These are phyloP conservation scores for Miamiensis avidus DNA, from an alignment of 169 alveolate genomes.

Conservation along the genomic window DNA sequence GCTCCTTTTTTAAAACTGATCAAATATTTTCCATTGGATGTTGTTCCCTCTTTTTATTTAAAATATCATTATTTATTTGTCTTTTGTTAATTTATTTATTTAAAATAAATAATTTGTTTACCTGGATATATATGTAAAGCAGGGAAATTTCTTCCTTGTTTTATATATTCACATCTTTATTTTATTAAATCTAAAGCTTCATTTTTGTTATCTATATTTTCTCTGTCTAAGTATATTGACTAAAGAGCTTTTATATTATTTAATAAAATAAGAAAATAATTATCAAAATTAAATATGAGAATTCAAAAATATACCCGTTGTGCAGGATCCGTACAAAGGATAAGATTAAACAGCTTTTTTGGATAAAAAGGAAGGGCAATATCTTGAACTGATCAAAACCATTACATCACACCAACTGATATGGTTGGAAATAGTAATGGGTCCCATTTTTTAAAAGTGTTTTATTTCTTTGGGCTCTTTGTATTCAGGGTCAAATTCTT, in stretches of 20 bases:
- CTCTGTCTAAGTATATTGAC: conserved; percentile 68
- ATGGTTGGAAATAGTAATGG: conserved; percentile 48
- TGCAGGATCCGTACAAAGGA: conserved; percentile 34
- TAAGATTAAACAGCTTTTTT: conserved; percentile 19
- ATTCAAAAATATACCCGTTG: background rate
- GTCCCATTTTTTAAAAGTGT: background rate
- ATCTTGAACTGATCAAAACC: conserved; percentile 7
- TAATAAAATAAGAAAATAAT: no score
- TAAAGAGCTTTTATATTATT: conserved; percentile 26
- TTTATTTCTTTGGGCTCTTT: background rate
- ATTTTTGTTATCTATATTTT: conserved; percentile 49
- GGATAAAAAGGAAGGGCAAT: conserved; percentile 39
- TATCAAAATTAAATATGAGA: no score
- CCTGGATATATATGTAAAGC: conserved; percentile 68
- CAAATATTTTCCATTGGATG: conserved; percentile 65
- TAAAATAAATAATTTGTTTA: no score
- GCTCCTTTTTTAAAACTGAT: conserved; percentile 74
- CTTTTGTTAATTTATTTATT: no score
- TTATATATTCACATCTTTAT: conserved; percentile 45
- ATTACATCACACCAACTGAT: conserved; percentile 42
- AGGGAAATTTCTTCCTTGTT: conserved; percentile 53
- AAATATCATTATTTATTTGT: no score
- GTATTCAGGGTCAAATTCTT: background rate
- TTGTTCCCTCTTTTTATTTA: conserved; percentile 53
- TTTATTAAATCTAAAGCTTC: conserved; percentile 48